These are phyloP conservation scores for Coccomyxa sp. DNA, from an alignment of 139 green algal genomes.

Conservation along the genomic window DNA sequence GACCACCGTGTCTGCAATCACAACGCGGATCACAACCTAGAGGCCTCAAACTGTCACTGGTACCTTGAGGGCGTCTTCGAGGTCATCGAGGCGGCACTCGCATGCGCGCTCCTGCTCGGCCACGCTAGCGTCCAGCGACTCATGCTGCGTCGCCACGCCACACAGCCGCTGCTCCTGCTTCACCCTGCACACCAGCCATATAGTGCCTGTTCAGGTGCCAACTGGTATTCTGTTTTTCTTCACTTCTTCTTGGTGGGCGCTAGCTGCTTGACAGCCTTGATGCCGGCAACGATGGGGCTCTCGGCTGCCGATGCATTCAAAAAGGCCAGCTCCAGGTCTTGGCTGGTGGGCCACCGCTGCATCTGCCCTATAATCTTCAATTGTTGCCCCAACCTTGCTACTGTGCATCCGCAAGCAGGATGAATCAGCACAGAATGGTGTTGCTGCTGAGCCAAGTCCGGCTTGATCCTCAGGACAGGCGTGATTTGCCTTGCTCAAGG, in stretches of 20 bases:
- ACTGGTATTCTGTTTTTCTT: background rate
- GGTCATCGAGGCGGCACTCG: slow-evolving; percentile 28
- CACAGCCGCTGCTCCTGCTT: slow-evolving; percentile 66
- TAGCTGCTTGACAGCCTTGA: slow-evolving; percentile 39
- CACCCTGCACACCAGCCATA: slow-evolving; percentile 15
- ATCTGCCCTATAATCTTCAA: slow-evolving; percentile 35
- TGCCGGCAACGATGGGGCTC: slow-evolving; percentile 46
- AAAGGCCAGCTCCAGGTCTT: slow-evolving; percentile 55
- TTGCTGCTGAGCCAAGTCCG: too few species aligned
- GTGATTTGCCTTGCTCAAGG: too few species aligned
- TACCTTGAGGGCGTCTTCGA: slow-evolving; percentile 47
- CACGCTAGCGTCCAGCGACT: slow-evolving; percentile 60
- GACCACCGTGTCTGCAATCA: too few species aligned
- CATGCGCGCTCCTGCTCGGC: slow-evolving; percentile 60
- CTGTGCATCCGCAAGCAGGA: slow-evolving; percentile 24
- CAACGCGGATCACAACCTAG: too few species aligned
- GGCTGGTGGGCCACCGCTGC: slow-evolving; percentile 28
- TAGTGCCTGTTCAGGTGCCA: too few species aligned
- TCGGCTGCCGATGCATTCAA: slow-evolving; percentile 50
- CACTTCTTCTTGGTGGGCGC: slow-evolving; percentile 5
- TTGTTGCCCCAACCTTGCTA: slow-evolving; percentile 6
- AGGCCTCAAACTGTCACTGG: too few species aligned
- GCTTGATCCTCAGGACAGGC: too few species aligned
- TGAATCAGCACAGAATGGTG: background rate
- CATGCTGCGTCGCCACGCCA: slow-evolving; percentile 41